Conservation (phyloP, 805 yeast species). For the Metschnikowia drakensbergensis region DNA sequence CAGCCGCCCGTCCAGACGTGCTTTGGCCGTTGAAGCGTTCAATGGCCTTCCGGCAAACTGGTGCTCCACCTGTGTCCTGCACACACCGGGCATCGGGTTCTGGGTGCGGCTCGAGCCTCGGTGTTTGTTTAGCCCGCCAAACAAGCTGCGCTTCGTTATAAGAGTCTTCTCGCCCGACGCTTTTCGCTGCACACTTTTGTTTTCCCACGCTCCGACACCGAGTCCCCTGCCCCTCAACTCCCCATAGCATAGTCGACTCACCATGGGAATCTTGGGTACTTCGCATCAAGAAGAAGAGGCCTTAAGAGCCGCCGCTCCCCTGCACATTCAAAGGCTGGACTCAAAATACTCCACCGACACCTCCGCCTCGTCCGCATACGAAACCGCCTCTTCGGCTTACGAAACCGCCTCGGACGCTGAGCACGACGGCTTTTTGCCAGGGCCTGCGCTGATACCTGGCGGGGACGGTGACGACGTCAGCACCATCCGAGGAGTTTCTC, state of each 20-base stretch:
- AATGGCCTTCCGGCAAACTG: too few species aligned
- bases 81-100: too few species aligned
- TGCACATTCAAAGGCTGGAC: slow-evolving; percentile 6
- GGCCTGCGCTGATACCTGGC: neutral
- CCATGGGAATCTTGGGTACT: slow-evolving; percentile 37
- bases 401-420: slow-evolving; percentile 18
- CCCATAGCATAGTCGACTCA: neutral
- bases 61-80: too few species aligned
- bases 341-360: slow-evolving; percentile 16
- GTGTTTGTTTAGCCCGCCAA: too few species aligned
- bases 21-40: too few species aligned
- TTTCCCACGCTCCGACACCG: too few species aligned
- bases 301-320: slow-evolving; percentile 23
- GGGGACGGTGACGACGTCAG: slow-evolving; percentile 12
- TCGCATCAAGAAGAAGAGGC: slow-evolving; percentile 28
- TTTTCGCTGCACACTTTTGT: too few species aligned
- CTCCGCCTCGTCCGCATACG: slow-evolving; percentile 30
- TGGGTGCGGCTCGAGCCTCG: too few species aligned
- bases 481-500: slow-evolving; percentile 9
- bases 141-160: too few species aligned
- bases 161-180: too few species aligned
- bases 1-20: too few species aligned
- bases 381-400: slow-evolving; percentile 24
- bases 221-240: too few species aligned
- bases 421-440: slow-evolving; percentile 1